phyloP scores from a whole-genome alignment of 805 yeast species.

The Sungouiella thailandica region DNA sequence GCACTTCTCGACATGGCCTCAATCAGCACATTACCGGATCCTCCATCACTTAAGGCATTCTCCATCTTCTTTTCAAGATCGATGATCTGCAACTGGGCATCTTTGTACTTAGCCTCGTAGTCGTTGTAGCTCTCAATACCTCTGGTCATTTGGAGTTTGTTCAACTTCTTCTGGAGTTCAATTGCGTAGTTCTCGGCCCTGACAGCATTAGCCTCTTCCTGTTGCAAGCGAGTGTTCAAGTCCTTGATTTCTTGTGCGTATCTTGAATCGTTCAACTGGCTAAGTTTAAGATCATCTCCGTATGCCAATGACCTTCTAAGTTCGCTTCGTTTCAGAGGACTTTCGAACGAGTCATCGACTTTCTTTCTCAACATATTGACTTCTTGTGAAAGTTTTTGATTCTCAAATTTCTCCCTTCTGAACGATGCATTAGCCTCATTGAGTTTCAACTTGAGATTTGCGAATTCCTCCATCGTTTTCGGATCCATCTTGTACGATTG shows the following conservation, averaged over 20 bases:
- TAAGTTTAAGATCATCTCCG: constrained; percentile 24
- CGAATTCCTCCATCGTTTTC: constrained; percentile 37
- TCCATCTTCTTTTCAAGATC: constrained; percentile 30
- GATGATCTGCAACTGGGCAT: constrained; percentile 28
- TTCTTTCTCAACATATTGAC: constrained; percentile 51
- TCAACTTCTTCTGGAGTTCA: constrained; percentile 39
- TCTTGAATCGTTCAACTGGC: constrained; percentile 11
- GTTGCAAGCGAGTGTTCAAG: constrained; percentile 44
- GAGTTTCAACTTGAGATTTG: constrained; percentile 44
- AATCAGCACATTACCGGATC: constrained; percentile 3
- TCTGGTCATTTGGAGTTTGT: constrained; percentile 37
- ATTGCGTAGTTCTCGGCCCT: constrained; percentile 49
- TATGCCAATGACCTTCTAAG: constrained; percentile 29
- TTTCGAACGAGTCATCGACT: constrained; percentile 14
- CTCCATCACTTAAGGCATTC: constrained; percentile 12
- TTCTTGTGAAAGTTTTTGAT: constrained; percentile 49
- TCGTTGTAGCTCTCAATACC: constrained; percentile 31
- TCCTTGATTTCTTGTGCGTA: constrained; percentile 40
- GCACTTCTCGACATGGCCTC: constrained; percentile 21
- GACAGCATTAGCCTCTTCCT: constrained; percentile 46
- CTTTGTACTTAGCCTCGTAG: constrained; percentile 32
- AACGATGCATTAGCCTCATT: constrained; percentile 48
- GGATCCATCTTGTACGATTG: constrained; percentile 1
- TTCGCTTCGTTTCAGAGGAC: constrained; percentile 15
- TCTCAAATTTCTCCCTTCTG: constrained; percentile 43